Base-by-base conservation (phyloP, 2,329 filamentous ascomycete species). In the Microsporum ferrugineum region DNA sequence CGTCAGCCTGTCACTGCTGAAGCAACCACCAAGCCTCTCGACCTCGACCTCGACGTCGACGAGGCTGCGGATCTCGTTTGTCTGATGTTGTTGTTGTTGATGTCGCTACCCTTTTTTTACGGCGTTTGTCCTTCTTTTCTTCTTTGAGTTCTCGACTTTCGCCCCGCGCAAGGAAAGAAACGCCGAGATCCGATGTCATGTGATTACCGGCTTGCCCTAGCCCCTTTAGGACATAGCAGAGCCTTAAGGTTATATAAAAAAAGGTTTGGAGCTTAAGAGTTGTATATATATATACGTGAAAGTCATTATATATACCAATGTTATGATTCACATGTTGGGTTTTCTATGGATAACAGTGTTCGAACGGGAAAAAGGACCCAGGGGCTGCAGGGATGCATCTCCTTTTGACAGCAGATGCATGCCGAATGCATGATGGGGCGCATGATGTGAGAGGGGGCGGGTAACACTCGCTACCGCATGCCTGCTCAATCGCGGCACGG, bases 111-210 rank as follows among this genome's bases (percentile, higher is more conserved):
- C 17, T 23, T 23, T 23, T 23, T 23, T 23, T 23, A 23, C 17
- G 17, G 17, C 17, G 17, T 36, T 36, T 36, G 34, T 6, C 34
- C 34, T 39, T 39, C 38, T 12, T 17, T 23, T 3, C 43, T 23
- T 23, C 43, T 5, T 23, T 27, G 4, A 23, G 43, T 47, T 17
- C 14, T 47, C 17, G 43, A 47, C 17, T 17, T 27, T 23, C 45
- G 45, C 49, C 49, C 49, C 49, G 49, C 49, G 31, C 49, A 55
- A 23, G 49, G 49, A 55, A 55, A 55, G 49, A 34, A 55, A 55
- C 49, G 49, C 49, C 49, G 49, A 36, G 49, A 8, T 55, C 49
- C 49, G 49, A 31, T 6, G n/a, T 34, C 49, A 55, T 36, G 49
- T 55, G 49, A 55, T 29, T 8, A 29, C 31, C 49, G 49, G 12